Base-by-base conservation (phyloP, 495 filamentous ascomycete genomes). In the Hypomontagnella submonticulosa region DNA sequence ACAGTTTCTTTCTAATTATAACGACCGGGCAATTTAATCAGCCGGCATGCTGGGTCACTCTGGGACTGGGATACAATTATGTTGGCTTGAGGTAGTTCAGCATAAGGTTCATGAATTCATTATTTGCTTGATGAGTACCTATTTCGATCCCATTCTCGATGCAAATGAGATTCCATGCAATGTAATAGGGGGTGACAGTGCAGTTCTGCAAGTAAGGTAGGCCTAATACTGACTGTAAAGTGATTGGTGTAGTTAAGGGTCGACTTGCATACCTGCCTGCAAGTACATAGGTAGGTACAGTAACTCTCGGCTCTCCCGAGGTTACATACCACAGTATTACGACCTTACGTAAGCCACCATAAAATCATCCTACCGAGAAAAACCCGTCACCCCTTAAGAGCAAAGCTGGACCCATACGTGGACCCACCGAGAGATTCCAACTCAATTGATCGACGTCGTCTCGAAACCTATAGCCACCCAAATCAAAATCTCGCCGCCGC, bases 81-180 rank as follows among this genome's bases (percentile, higher is more conserved):
- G 71, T 66, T 57, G 68, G 66, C 70, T 66, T 71, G 41, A 61
- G 69, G 44, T 67, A 74, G 69, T 63, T 73, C 66, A 71, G 67
- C 64, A 71, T 71, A 63, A 61, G 59, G 54, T 53, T 72, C 59
- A 70, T 70, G 67, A 71, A 72, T 68, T 72, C 54, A 16, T 30
- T 44, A 30, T 61, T 47, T 54, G 46, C 4, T 49, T 53, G 33
- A 56, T 51, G 57, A 67, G 27, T 61, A 19, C 10, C 19, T 23
- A 34, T 47, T 10, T 10, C 27, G 43, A 47, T 23, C 27, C 27
- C 16, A 30, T 47, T 30, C 6, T 27, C 23, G 3, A 27, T 27
- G 23, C 23, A 27, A 27, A 27, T 27, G 23, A 27, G 6, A 27
- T 27, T 3, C 6, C 23, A 27, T 27, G 23, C 23, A 27, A 27